Percentiles rank a stretch among this genome's conserved stretches.
Evolutionary conservation across 306 rosid species (phyloP).

Genomic region (Lathyrus aphaca): DNA sequence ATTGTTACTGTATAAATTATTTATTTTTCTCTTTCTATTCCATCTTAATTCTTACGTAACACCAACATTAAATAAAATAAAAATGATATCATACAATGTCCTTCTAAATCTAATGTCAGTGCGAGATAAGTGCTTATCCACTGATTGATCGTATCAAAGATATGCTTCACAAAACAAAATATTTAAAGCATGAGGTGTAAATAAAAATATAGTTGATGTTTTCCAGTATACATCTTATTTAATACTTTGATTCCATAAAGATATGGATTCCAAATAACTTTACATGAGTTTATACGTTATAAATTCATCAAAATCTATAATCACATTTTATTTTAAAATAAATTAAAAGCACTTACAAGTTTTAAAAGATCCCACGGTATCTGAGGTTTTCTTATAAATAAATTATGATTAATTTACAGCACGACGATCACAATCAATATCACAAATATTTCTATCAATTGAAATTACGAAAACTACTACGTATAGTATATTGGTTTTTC

Average conservation of each 20-base stretch:
- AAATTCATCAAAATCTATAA: too few relatives aligned
- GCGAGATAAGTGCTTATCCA: constrained; percentile 42
- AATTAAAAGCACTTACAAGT: too few relatives aligned
- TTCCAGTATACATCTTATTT: not conserved
- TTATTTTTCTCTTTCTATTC: not conserved
- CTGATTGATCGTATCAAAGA: constrained; percentile 39
- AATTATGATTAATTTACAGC: too few relatives aligned
- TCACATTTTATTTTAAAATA: too few relatives aligned
- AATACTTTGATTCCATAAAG: not conserved
- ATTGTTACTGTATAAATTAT: too few relatives aligned
- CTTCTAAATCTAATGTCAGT: constrained; percentile 35
- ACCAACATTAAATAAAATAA: not conserved
- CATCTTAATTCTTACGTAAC: constrained; percentile 27
- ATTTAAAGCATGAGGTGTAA: not conserved
- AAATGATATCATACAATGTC: constrained; percentile 8
- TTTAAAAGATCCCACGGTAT: too few relatives aligned
- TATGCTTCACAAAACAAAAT: constrained; percentile 36
- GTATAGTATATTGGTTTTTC: too few relatives aligned
- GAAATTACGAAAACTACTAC: too few relatives aligned
- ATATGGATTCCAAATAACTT: not conserved
- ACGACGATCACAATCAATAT: too few relatives aligned
- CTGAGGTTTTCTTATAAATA: too few relatives aligned
- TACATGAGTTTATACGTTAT: too few relatives aligned
- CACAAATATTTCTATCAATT: too few relatives aligned
- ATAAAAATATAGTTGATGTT: not conserved